Evolutionary conservation across 73 alveolate species (phyloP), one percentile per base, ranked within the genome.

Genomic region (Symbiodinium pilosum): DNA sequence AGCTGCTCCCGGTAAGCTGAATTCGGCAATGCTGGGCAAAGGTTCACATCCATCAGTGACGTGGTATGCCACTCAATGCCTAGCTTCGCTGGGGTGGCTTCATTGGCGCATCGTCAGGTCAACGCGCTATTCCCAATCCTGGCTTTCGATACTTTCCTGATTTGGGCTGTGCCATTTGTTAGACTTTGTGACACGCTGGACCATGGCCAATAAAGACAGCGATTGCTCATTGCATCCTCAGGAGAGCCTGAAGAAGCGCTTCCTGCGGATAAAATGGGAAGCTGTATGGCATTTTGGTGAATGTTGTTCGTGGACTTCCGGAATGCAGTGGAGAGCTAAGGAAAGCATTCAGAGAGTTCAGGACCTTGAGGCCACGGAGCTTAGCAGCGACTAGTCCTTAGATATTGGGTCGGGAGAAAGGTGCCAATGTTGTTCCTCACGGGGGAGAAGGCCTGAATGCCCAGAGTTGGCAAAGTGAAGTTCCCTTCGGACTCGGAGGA

Each of bases 381-480:
- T 18, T 36, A 9, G 56, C 7, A 83, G 20, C 36, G 68, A 36
- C 24, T 83, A 41, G 43, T 8, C 32, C 92, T 14, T n/a, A 28
- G 24, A 24, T 9, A 20, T 20, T 18, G 26, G 21, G 64, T 8
- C 12, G 81, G 3, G 38, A 26, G 40, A 42, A 43, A 89, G 95
- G 97, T 91, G 75, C 97, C 97, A 91, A 91, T 91, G 97, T 43
- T 91, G 97, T 91, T 91, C 97, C 97, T 91, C 97, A 91, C 97
- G 28, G 97, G 97, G n/a, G 97, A 91, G 26, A 91, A 91, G 97
- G 97, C 73, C 32, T n/a, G n/a, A n/a, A n/a, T n/a, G n/a, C n/a
- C n/a, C n/a, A n/a, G n/a, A n/a, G n/a, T n/a, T n/a, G n/a, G n/a
- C n/a, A n/a, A n/a, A n/a, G n/a, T n/a, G n/a, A n/a, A n/a, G n/a